phyloP scores from a whole-genome alignment of 257 asterid species.

The Solanum boliviense region DNA sequence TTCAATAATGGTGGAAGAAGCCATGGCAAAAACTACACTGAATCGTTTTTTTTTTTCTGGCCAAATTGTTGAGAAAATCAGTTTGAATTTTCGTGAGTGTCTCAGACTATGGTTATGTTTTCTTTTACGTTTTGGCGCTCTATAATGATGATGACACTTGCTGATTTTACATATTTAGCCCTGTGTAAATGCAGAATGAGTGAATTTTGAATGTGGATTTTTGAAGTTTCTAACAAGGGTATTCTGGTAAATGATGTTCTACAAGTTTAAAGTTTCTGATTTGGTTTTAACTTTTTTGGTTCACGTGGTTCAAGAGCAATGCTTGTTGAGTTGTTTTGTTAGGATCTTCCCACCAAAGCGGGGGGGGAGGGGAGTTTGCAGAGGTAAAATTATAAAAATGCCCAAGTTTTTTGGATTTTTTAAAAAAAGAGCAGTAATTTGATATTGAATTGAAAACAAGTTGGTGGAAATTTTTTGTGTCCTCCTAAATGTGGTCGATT shows the following conservation, averaged over 20 bases:
- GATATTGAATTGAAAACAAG: neutral
- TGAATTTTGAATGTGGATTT: neutral
- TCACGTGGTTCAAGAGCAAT: conserved; percentile 7
- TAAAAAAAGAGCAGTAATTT: neutral
- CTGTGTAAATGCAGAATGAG: conserved; percentile 16
- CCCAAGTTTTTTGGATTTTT: neutral
- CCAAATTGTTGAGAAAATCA: neutral
- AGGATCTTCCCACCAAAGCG: neutral
- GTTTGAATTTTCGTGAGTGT: conserved; percentile 8
- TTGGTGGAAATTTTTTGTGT: neutral
- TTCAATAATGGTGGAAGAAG: conserved; percentile 29
- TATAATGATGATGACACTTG: neutral
- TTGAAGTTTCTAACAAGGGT: conserved; percentile 8
- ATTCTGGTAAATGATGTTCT: conserved; percentile 14
- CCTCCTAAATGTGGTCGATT: neutral
- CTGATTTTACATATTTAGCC: conserved; percentile 14
- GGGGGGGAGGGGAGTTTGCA: neutral
- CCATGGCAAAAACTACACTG: conserved; percentile 22
- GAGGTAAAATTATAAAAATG: neutral
- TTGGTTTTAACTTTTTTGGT: neutral
- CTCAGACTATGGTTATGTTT: neutral
- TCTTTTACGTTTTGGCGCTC: conserved; percentile 31
- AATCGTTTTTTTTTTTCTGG: neutral
- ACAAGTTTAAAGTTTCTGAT: neutral
- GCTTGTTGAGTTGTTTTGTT: neutral